phyloP scores from a whole-genome alignment of 129 eudicot genomes.

The Solidago caesia region DNA sequence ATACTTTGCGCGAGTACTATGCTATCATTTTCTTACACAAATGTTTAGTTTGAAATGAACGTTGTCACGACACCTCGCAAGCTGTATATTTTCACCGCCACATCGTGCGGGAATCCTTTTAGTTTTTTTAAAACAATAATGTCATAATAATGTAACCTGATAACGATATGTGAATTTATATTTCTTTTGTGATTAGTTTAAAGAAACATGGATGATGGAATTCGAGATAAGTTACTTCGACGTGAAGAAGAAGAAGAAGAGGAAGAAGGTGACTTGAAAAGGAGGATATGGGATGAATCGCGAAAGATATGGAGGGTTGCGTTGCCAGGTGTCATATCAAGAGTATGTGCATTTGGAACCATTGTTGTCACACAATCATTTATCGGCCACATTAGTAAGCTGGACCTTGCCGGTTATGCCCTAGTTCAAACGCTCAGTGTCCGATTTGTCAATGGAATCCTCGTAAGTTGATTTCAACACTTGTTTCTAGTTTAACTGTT shows the following conservation, averaged over 20 bases:
- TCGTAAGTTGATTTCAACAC: constrained; percentile 40
- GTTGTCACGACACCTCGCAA: too few relatives aligned
- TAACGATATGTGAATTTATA: not conserved
- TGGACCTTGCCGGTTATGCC: constrained; percentile 80
- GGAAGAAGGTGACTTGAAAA: constrained; percentile 42
- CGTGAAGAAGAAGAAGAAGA: constrained; percentile 39
- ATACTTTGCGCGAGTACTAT: too few relatives aligned
- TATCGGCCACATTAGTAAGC: constrained; percentile 54
- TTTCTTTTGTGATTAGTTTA: constrained; percentile 9
- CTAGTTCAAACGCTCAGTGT: constrained; percentile 72
- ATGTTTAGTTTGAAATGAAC: too few relatives aligned
- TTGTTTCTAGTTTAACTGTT: constrained; percentile 7
- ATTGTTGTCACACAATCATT: constrained; percentile 66
- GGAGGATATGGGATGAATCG: constrained; percentile 57
- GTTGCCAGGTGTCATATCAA: constrained; percentile 57
- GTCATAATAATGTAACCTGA: too few relatives aligned
- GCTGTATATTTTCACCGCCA: too few relatives aligned
- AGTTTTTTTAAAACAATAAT: too few relatives aligned
- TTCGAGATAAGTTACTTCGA: constrained; percentile 42
- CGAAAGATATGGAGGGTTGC: constrained; percentile 69
- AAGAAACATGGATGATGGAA: constrained; percentile 34
- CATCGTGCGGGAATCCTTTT: too few relatives aligned
- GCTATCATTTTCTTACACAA: too few relatives aligned
- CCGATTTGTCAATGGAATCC: constrained; percentile 65
- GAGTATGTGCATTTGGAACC: constrained; percentile 60